These are phyloP conservation scores for Paramecium sonneborni DNA, from an alignment of 73 alveolate species.

Conservation along the genomic window DNA sequence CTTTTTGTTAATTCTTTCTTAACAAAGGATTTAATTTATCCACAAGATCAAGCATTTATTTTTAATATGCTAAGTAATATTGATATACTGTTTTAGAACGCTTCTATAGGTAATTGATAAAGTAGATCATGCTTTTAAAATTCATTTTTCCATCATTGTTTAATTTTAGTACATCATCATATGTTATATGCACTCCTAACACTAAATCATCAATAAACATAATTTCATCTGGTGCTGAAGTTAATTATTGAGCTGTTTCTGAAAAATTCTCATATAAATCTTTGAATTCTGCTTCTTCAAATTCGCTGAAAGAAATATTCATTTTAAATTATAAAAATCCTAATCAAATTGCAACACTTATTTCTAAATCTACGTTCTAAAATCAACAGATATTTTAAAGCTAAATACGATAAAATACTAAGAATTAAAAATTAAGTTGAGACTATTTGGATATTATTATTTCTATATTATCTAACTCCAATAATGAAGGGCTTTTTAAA, in stretches of 20 bases:
- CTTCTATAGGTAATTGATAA: slow-evolving; percentile 18
- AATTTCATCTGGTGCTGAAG: slow-evolving; percentile 8
- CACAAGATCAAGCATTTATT: not conserved
- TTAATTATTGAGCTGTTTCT: not conserved
- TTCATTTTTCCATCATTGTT: slow-evolving; percentile 10
- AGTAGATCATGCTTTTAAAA: not conserved
- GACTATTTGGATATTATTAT: too few species aligned
- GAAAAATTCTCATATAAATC: not conserved
- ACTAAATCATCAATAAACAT: not conserved
- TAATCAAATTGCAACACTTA: not conserved
- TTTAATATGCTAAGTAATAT: not conserved
- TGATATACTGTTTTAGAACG: not conserved
- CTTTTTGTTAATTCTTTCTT: not conserved
- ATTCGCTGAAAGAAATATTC: slow-evolving; percentile 30
- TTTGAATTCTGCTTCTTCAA: slow-evolving; percentile 19
- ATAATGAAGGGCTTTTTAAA: too few species aligned
- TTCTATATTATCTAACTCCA: too few species aligned
- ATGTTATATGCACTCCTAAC: not conserved
- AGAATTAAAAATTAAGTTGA: too few species aligned
- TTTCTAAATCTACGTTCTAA: not conserved
- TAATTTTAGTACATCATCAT: slow-evolving; percentile 44
- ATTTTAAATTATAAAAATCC: not conserved
- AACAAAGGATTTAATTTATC: slow-evolving; percentile 8
- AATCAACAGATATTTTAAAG: too few species aligned
- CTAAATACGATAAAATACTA: too few species aligned